These are phyloP conservation scores for Zygoascus flipseniorum DNA, from an alignment of 805 yeast genomes.

Conservation along the genomic window DNA sequence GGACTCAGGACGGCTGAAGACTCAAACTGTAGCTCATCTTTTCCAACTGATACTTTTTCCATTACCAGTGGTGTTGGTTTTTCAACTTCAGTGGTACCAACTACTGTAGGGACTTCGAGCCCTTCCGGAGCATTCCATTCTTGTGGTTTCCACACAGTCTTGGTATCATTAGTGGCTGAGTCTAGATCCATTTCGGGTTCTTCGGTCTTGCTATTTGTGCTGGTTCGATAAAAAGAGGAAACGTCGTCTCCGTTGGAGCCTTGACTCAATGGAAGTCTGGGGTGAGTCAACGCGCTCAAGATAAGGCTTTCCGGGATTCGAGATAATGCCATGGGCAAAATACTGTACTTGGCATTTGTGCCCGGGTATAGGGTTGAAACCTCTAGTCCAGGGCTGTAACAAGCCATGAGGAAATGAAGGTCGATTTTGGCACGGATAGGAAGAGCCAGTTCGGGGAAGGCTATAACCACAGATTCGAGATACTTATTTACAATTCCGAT, in stretches of 20 bases:
- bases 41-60: not conserved
- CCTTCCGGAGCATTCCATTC: not conserved
- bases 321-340: constrained; percentile 60
- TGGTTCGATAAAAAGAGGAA: not conserved
- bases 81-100: not conserved
- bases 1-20: not conserved
- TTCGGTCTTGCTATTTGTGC: not conserved
- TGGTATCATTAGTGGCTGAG: not conserved
- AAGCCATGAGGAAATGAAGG: constrained; percentile 33
- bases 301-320: constrained; percentile 43
- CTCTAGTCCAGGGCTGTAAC: constrained; percentile 33
- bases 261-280: constrained; percentile 54
- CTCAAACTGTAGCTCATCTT: not conserved
- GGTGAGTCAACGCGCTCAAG: constrained; percentile 53
- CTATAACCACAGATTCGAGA: constrained; percentile 40
- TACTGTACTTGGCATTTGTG: constrained; percentile 45
- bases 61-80: not conserved
- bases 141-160: not conserved
- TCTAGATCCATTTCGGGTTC: not conserved
- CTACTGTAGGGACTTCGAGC: not conserved
- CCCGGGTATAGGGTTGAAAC: constrained; percentile 64
- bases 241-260: not conserved
- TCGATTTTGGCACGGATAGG: constrained; percentile 55
- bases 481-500: constrained; percentile 34
- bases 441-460: constrained; percentile 45